Conservation (phyloP, 2,329 filamentous ascomycete species). For the Talaromyces sp. region DNA sequence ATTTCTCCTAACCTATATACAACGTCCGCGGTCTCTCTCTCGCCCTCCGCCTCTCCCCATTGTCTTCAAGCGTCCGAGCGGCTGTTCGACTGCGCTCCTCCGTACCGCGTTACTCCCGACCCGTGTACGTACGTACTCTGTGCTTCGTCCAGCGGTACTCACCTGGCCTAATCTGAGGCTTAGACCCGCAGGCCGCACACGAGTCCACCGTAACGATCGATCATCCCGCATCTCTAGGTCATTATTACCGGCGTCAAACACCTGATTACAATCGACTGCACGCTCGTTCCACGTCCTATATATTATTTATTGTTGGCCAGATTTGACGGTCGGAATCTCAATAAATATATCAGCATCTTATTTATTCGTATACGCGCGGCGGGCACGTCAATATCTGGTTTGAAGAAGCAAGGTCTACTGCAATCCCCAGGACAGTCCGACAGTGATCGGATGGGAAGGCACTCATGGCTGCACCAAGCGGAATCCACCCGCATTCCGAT, state of each 20-base stretch:
- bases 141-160: conserved; percentile 4
- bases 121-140: background rate
- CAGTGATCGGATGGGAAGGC: conserved; percentile 36
- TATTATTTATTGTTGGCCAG: background rate
- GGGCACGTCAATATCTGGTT: background rate
- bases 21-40: background rate
- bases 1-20: background rate
- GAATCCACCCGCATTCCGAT: conserved; percentile 51
- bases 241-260: conserved; percentile 25
- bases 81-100: background rate
- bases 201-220: conserved; percentile 18
- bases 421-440: conserved; percentile 2
- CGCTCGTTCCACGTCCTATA: background rate
- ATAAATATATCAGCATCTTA: background rate
- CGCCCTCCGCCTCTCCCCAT: background rate
- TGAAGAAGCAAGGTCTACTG: background rate
- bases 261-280: background rate
- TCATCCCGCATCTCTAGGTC: conserved; percentile 39
- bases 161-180: conserved; percentile 18
- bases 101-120: conserved; percentile 2
- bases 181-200: conserved; percentile 11
- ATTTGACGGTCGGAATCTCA: background rate
- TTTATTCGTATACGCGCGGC: conserved; percentile 6
- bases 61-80: background rate
- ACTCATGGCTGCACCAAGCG: conserved; percentile 45